Evolutionary conservation across 495 filamentous ascomycete genomes (phyloP), one percentile per base, ranked within the genome.

Genomic region (Trypethelium eluteriae): DNA sequence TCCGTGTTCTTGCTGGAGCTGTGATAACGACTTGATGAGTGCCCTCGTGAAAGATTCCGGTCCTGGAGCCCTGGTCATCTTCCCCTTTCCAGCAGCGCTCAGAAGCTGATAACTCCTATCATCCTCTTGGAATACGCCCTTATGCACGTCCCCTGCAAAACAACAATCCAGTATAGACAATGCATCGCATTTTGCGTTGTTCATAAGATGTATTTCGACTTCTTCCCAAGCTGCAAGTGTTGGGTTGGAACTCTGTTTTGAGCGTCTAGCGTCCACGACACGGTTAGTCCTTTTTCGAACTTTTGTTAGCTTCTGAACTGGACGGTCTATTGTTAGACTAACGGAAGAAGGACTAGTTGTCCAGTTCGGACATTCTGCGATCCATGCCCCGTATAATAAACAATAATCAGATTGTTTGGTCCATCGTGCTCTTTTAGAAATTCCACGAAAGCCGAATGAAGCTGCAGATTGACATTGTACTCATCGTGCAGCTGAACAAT

Each of bases 351-450:
- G 34, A 34, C 34, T n/a, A 66, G 49, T 14, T 34, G 5, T 38
- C 38, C 39, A 10, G 34, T 34, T 10, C 34, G 4, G 2, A 36
- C 34, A 3, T 66, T 49, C 7, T 38, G 49, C 18, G 25, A 36
- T 38, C 65, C 65, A 63, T 67, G 65, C 12, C 65, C 65, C 32
- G 35, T 64, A 38, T 67, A 67, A 46, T 64, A 67, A n/a, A 67
- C n/a, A 39, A 67, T 63, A 57, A 67, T 67, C 36, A 67, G 65
- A 14, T 50, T 67, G 39, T 67, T 59, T 41, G 38, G 64, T 49
- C 39, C 44, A 44, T 63, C 65, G 32, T 63, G 35, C 63, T 62
- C 49, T 12, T 10, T 63, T 2, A 61, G 14, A 36, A 46, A 64
- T 12, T 44, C 49, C n/a, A 18, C 49, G 49, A 53, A 18, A 53